Percentiles rank a stretch among this genome's conserved stretches.
These are phyloP conservation scores for Craspedostauros australis DNA, from an alignment of 108 stramenopile genomes.

Conservation along the genomic window DNA sequence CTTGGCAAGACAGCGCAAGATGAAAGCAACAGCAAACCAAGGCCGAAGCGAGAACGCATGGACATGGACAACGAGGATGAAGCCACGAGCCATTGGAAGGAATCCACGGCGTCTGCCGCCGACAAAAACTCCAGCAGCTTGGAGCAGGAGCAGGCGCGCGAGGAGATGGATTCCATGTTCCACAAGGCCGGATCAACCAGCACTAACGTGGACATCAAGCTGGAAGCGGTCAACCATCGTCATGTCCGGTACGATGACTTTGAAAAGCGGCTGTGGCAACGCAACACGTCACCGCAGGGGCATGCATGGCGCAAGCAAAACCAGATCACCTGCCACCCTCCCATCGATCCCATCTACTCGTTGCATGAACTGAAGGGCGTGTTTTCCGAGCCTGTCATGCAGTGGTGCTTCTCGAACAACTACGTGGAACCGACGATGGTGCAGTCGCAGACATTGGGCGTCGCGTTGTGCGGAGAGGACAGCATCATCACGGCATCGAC, in stretches of 20 bases:
- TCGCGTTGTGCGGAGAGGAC: constrained; percentile 60
- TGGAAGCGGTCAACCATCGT: constrained; percentile 19
- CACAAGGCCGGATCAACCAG: constrained; percentile 11
- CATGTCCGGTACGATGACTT: constrained; percentile 21
- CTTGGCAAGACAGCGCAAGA: constrained; percentile 12
- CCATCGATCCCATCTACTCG: constrained; percentile 54
- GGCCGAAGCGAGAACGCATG: constrained; percentile 25
- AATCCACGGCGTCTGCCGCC: background rate
- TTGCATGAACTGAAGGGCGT: constrained; percentile 31
- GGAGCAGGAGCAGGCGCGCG: background rate
- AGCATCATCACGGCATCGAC: constrained; percentile 69
- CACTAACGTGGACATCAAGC: constrained; percentile 25
- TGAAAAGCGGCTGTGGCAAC: constrained; percentile 11
- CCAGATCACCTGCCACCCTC: constrained; percentile 34
- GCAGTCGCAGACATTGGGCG: constrained; percentile 77
- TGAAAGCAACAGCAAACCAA: background rate
- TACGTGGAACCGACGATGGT: constrained; percentile 88
- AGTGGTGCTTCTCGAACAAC: constrained; percentile 22
- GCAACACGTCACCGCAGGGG: constrained; percentile 12
- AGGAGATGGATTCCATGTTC: constrained; percentile 12
- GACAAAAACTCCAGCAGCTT: background rate
- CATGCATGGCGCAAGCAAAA: constrained; percentile 51
- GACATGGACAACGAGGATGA: constrained; percentile 81
- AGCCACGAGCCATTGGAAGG: constrained; percentile 71
- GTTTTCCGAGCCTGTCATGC: constrained; percentile 24